A percentile compares a stretch with the other conserved stretches of the same genome.
Evolutionary conservation across 2,329 filamentous ascomycete species (phyloP).

Genomic region (Parascedosporium putredinis): DNA sequence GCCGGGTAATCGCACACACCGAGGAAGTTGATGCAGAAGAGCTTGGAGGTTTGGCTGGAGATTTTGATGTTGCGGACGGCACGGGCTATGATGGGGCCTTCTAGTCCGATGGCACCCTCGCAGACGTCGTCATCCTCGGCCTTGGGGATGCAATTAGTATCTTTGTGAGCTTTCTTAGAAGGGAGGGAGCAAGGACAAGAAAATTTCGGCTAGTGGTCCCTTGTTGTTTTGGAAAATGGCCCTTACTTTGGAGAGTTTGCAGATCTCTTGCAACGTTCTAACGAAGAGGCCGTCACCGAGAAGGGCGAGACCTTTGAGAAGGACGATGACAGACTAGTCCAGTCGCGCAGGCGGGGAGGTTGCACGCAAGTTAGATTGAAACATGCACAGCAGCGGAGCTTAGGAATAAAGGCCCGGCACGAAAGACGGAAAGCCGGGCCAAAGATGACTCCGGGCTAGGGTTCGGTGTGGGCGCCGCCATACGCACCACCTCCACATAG

Average conservation of each 20-base stretch:
- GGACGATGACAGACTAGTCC: slow-evolving; percentile 22
- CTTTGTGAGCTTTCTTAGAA: not conserved
- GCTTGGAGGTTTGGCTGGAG: slow-evolving; percentile 36
- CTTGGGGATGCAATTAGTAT: slow-evolving; percentile 21
- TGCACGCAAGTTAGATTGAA: too few relatives aligned
- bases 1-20: slow-evolving; percentile 41
- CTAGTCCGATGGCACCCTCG: slow-evolving; percentile 36
- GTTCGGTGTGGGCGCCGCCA: too few relatives aligned
- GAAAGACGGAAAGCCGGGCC: too few relatives aligned
- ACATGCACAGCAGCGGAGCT: too few relatives aligned
- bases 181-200: not conserved
- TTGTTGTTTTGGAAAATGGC: too few relatives aligned
- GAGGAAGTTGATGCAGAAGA: slow-evolving; percentile 42
- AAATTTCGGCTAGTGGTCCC: too few relatives aligned
- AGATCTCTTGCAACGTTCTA: slow-evolving; percentile 19
- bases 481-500: too few relatives aligned
- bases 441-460: too few relatives aligned
- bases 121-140: slow-evolving; percentile 46
- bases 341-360: too few relatives aligned
- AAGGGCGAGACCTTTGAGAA: slow-evolving; percentile 31
- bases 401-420: too few relatives aligned
- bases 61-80: slow-evolving; percentile 35
- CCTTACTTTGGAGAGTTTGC: slow-evolving; percentile 23
- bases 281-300: slow-evolving; percentile 32
- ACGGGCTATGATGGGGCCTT: slow-evolving; percentile 42